Base-by-base conservation (phyloP, 1,284 basidiomycete species). In the Cryptococcus sp. region DNA sequence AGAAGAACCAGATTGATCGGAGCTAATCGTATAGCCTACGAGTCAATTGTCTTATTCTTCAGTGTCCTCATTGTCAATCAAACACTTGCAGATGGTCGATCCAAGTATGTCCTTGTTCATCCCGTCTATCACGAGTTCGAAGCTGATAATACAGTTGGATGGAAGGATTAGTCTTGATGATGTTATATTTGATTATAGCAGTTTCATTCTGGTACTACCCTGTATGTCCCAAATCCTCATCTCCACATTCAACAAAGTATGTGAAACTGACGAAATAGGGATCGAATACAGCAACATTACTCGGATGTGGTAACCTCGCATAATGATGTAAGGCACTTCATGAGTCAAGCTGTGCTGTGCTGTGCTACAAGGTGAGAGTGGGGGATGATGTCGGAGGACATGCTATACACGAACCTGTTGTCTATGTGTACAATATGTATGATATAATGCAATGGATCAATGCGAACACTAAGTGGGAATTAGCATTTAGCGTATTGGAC, bases 21-120 rank as follows among this genome's bases (percentile, higher is more conserved):
- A 25, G 18, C 34, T 0, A 4, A 7, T 9, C 22, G 19, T 44
- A 3, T 37, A 62, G 67, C 73, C 11, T 78, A 77, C 61, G 78
- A 75, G 64, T 72, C 73, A 19, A 63, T 77, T 45, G 69, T 76
- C 18, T 66, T 79, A 14, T 78, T 85, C 74, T 72, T 85, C 24
- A 72, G 81, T n/a, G 87, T 91, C 13, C 77, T 89, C 59, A 86
- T 87, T 10, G 86, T 91, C 76, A 87, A 85, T 58, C 85, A 88
- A 61, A 85, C 86, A 21, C 82, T 90, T 1, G 81, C 83, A 48
- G 88, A 91, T 65, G 88, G 68, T 3, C 48, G 67, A 52, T 65
- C 63, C 14, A 69, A 69, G 64, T 67, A 37, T 47, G 63, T 58
- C n/a, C 2, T 18, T 11, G 37, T 1, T n/a, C n/a, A 14, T 41